phyloP scores from a whole-genome alignment of 768 basidiomycete genomes.

The Leccinum ochraceum region DNA sequence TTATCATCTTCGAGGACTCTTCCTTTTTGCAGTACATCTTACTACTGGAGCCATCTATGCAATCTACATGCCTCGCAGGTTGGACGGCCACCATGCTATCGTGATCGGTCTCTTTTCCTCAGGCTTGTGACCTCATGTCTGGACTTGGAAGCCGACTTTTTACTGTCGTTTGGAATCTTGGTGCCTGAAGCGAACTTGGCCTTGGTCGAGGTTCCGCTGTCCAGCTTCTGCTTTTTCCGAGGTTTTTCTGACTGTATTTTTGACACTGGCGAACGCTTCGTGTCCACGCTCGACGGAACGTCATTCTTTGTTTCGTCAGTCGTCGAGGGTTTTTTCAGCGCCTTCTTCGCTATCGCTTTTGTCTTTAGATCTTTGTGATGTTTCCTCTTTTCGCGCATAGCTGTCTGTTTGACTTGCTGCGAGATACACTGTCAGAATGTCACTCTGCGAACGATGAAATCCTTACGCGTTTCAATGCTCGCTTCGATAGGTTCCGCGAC shows the following conservation, averaged over 20 bases:
- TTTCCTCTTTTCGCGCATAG: constrained; percentile 48
- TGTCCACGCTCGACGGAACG: background rate
- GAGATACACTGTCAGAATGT: constrained; percentile 2
- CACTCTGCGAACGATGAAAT: background rate
- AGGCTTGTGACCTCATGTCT: background rate
- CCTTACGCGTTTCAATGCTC: constrained; percentile 64
- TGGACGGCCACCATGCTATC: constrained; percentile 8
- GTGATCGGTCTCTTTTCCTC: constrained; percentile 1
- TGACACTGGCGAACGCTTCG: background rate
- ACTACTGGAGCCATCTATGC: constrained; percentile 11
- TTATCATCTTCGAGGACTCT: constrained; percentile 1
- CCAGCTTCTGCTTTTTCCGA: constrained; percentile 21
- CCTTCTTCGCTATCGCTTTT: constrained; percentile 41
- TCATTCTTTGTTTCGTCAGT: constrained; percentile 1
- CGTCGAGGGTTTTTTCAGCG: constrained; percentile 4
- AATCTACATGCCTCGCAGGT: constrained; percentile 2
- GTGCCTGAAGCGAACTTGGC: background rate
- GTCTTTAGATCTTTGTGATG: constrained; percentile 47
- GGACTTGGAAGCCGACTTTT: constrained; percentile 5
- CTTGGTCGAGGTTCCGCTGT: constrained; percentile 6
- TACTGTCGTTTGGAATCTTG: background rate
- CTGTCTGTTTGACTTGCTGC: constrained; percentile 49
- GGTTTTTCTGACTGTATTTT: constrained; percentile 4
- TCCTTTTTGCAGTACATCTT: constrained; percentile 9
- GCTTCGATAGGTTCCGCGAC: constrained; percentile 47